Evolutionary conservation across 2,329 filamentous ascomycete species (phyloP), one percentile per base, ranked within the genome.

Genomic region (Metarhizium rileyi): DNA sequence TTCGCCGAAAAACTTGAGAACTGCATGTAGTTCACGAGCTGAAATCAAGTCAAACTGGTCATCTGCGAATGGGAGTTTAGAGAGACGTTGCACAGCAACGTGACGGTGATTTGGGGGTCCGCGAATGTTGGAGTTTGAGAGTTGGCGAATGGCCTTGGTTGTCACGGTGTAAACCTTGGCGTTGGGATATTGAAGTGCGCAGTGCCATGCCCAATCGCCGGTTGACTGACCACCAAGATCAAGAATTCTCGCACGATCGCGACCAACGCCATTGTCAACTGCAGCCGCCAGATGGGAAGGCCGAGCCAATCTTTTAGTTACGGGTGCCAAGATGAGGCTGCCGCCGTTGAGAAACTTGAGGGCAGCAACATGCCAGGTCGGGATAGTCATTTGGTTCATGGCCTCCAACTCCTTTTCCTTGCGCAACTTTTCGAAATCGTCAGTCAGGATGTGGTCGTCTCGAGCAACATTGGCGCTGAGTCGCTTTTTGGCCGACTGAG

Each of bases 151-250:
- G 8, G 81, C 70, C 66, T 86, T 86, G 55, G 84, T 88, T 35
- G 86, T 86, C 49, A 91, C 88, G 0, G 91, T 96, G 70, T 90
- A 94, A 48, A 96, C 81, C 64, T 88, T 90, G 50, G 87, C 79
- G 63, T 88, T 84, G 18, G 87, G 88, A 66, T 90, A 93, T 64
- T 91, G 85, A 45, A 87, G 76, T 1, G 93, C 90, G 51, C 89
- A 86, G 63, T 93, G 84, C 93, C 93, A 98, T 22, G 87, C 91
- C 93, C 93, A 98, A 66, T 95, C 90, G 63, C 89, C 91, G 14
- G 86, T 81, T 0, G 85, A 77, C 62, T 91, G 84, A 42, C 90
- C 90, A 45, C 87, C 90, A 30, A 96, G 81, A 63, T 97, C 91
- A 25, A 97, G 78, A 50, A 96, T 84, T 30, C 86, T 75, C 3